Evolutionary conservation across 1,284 basidiomycete genomes (phyloP).

Genomic region (Boletellus deceptivus): DNA sequence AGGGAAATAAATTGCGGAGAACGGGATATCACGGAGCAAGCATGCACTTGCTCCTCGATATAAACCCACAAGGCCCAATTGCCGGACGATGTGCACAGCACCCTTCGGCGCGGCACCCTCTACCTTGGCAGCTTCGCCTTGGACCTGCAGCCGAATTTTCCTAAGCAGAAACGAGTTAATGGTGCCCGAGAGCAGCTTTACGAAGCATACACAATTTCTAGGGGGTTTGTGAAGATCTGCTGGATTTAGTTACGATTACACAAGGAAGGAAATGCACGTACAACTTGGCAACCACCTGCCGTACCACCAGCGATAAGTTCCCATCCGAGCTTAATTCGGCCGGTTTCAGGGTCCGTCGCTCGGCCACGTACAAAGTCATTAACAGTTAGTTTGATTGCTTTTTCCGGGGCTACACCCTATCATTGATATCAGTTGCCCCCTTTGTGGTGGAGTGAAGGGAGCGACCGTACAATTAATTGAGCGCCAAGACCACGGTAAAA

Average conservation of each 20-base stretch:
- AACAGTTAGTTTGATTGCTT: slow-evolving; percentile 95
- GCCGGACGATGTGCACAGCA: slow-evolving; percentile 89
- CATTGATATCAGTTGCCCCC: slow-evolving; percentile 9
- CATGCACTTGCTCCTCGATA: slow-evolving; percentile 92
- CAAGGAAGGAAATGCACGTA: slow-evolving; percentile 43
- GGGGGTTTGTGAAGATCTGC: slow-evolving; percentile 92
- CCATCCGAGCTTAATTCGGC: slow-evolving; percentile 83
- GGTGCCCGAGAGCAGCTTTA: background rate
- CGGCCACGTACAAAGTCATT: slow-evolving; percentile 89
- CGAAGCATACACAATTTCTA: slow-evolving; percentile 80
- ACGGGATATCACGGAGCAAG: slow-evolving; percentile 91
- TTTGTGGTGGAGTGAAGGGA: background rate
- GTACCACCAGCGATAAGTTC: slow-evolving; percentile 90
- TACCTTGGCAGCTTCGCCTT: slow-evolving; percentile 89
- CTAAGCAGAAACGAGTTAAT: slow-evolving; percentile 39
- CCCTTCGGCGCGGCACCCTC: slow-evolving; percentile 79
- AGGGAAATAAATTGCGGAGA: slow-evolving; percentile 83
- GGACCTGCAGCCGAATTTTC: slow-evolving; percentile 96
- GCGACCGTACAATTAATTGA: slow-evolving; percentile 76
- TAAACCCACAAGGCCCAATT: slow-evolving; percentile 88
- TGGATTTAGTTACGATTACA: slow-evolving; percentile 16
- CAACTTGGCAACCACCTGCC: slow-evolving; percentile 97
- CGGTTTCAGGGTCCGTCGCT: slow-evolving; percentile 92
- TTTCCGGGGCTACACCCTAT: slow-evolving; percentile 97
- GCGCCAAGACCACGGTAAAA: slow-evolving; percentile 97